Base-by-base conservation (phyloP, 495 filamentous ascomycete genomes). In the Hypoxylon trugodes region DNA sequence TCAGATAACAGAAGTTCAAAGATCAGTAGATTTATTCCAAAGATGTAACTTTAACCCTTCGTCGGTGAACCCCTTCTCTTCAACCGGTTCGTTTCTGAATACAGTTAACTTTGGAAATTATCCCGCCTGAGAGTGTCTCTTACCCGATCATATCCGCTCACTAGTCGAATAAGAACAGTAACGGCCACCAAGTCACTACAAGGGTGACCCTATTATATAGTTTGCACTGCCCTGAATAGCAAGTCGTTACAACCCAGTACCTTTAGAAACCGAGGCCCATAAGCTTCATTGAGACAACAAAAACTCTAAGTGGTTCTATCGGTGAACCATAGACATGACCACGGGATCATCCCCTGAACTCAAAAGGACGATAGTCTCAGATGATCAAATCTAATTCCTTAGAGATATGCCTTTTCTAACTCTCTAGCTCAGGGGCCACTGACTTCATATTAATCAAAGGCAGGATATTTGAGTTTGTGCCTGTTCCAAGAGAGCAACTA, bases 301-400 rank as follows among this genome's bases (percentile, higher is more conserved):
- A 19, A 26, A 55, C 45, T 46, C 6, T 21, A 4, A 13, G 30
- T 32, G 21, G 28, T 30, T 13, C 61, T 28, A 59, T 48, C 42
- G 42, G 6, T 35, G 43, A 54, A 30, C 42, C 52, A 49, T 51
- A n/a, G n/a, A n/a, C n/a, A 30, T 35, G 57, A 61, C 30, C 57
- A 37, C 30, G 5, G 6, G n/a, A 25, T 33, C 24, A 10, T 18
- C 24, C 26, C 22, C 30, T 57, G 16, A 58, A 61, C 50, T 58
- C 28, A 55, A 45, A 41, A 41, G 9, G n/a, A 21, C 15, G 40
- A 46, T 48, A 49, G 42, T 42, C 59, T 61, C 49, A 48, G 49
- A 61, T 26, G 42, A 48, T n/a, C 16, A 5, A 12, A 30, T 40
- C 8, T 12, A 21, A 43, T 16, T n/a, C 1, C 24, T 6, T 37